phyloP scores from a whole-genome alignment of 2,329 filamentous ascomycete genomes.

The Aciculosporium take region DNA sequence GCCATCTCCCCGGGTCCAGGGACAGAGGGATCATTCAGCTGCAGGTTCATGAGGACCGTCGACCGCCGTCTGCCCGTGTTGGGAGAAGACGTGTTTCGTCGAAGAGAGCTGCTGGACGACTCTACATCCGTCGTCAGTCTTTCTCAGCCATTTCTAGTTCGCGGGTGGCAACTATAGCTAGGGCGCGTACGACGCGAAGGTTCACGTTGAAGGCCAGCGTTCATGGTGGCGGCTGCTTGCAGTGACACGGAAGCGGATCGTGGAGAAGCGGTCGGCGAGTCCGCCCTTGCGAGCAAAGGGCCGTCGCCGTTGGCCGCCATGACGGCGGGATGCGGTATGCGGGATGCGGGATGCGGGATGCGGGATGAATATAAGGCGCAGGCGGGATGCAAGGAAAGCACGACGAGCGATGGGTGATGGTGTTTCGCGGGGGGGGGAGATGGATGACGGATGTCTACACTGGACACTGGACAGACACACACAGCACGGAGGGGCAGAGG shows the following conservation, averaged over 20 bases:
- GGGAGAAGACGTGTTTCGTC: constrained; percentile 28
- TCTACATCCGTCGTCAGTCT: constrained; percentile 19
- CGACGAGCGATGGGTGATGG: neutral
- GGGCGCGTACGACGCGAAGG: constrained; percentile 36
- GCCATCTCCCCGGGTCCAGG: constrained; percentile 58
- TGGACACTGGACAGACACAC: too few relatives aligned
- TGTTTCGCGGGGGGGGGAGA: too few relatives aligned
- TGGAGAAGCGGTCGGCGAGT: constrained; percentile 46
- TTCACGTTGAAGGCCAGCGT: constrained; percentile 58
- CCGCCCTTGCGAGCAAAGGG: constrained; percentile 15
- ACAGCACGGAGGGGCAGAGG: too few relatives aligned
- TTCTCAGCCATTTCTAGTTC: neutral
- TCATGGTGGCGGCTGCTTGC: constrained; percentile 63
- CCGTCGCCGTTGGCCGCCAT: constrained; percentile 18
- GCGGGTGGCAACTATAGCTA: neutral
- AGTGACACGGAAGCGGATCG: constrained; percentile 56
- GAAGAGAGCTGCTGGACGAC: constrained; percentile 38
- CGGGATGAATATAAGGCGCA: too few relatives aligned
- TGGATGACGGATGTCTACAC: too few relatives aligned
- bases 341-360: too few relatives aligned
- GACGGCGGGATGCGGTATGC: neutral
- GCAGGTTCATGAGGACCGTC: constrained; percentile 57
- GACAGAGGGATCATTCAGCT: constrained; percentile 54
- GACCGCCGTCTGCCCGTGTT: constrained; percentile 47
- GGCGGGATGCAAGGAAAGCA: too few relatives aligned